Evolutionary conservation across 2,329 filamentous ascomycete species (phyloP).

Genomic region (Cercospora sesami): DNA sequence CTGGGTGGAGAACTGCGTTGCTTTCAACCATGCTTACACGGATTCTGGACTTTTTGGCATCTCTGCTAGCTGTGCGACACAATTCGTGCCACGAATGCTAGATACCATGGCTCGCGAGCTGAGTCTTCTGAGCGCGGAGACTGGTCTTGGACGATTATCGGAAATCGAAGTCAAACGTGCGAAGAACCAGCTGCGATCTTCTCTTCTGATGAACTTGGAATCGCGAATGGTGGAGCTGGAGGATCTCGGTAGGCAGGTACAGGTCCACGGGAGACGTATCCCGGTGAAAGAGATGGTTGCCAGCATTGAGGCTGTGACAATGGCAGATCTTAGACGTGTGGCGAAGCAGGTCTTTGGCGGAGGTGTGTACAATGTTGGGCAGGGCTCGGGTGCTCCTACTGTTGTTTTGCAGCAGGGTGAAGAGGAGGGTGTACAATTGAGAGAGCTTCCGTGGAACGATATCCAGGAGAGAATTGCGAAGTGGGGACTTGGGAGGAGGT

Average conservation of each 20-base stretch:
- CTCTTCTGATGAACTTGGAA: conserved; percentile 95
- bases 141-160: conserved; percentile 70
- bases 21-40: conserved; percentile 97
- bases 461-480: conserved; percentile 82
- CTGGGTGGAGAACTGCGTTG: conserved; percentile 93
- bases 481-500: conserved; percentile 72
- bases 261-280: conserved; percentile 92
- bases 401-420: conserved; percentile 93
- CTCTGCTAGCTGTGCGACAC: conserved; percentile 78
- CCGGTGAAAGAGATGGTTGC: conserved; percentile 90
- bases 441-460: conserved; percentile 77
- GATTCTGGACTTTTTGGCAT: conserved; percentile 96
- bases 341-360: conserved; percentile 78
- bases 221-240: conserved; percentile 96
- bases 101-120: conserved; percentile 94
- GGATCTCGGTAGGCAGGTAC: conserved; percentile 89
- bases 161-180: conserved; percentile 80
- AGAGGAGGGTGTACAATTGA: conserved; percentile 66
- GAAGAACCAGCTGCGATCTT: conserved; percentile 92
- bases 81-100: conserved; percentile 77
- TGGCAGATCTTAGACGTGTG: conserved; percentile 77
- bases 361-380: conserved; percentile 69
- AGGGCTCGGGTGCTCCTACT: conserved; percentile 83
- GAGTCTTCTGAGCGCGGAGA: conserved; percentile 71
- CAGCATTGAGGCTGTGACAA: conserved; percentile 78